Evolutionary conservation across 805 yeast genomes (phyloP).

Genomic region (Nakazawaea anatomiae): DNA sequence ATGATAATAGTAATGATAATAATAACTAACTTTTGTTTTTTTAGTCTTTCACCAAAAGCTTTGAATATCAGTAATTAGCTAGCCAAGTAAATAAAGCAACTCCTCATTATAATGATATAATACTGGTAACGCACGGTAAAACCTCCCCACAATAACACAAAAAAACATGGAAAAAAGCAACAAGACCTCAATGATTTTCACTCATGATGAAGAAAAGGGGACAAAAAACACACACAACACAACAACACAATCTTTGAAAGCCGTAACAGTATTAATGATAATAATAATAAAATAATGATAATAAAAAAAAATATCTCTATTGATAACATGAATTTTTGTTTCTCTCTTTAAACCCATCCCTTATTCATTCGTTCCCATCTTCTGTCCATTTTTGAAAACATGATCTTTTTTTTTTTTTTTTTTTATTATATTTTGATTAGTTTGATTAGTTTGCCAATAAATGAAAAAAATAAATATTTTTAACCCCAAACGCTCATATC

Average conservation of each 20-base stretch:
- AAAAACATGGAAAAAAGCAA: background rate
- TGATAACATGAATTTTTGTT: background rate
- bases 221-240: background rate
- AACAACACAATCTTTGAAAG: background rate
- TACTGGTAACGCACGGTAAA: background rate
- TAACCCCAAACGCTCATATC: slow-evolving; percentile 34
- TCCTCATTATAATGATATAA: background rate
- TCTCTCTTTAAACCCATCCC: background rate
- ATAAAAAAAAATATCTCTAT: background rate
- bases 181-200: background rate
- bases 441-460: background rate
- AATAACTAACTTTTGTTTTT: too few relatives aligned
- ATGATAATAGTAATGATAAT: too few relatives aligned
- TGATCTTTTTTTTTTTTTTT: too few relatives aligned
- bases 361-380: background rate
- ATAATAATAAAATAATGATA: too few relatives aligned
- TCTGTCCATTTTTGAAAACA: background rate
- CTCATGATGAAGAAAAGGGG: background rate
- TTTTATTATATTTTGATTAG: background rate
- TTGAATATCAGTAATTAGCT: background rate
- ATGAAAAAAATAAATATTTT: background rate
- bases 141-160: background rate
- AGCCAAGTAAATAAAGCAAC: background rate
- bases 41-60: background rate
- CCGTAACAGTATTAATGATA: background rate